phyloP scores from a whole-genome alignment of 129 eudicot genomes.

The Pseudognaphalium luteoalbum region DNA sequence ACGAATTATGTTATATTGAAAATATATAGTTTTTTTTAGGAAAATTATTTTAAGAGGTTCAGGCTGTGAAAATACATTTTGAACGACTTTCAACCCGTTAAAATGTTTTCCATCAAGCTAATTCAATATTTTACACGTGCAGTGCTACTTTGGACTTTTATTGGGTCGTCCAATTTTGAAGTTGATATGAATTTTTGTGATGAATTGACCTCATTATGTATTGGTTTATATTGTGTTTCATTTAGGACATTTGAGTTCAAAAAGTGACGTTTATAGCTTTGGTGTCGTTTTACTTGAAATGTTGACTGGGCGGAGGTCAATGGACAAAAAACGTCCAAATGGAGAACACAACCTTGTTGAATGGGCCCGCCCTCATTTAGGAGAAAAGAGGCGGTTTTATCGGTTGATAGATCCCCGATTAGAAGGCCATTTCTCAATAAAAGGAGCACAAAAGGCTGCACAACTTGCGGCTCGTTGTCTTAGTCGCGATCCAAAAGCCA shows the following conservation, averaged over 20 bases:
- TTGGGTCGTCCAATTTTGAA: not conserved
- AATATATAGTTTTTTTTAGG: not conserved
- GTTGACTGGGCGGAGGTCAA: slow-evolving; percentile 61
- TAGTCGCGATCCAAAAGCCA: slow-evolving; percentile 59
- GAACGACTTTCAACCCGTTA: not conserved
- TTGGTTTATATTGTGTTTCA: slow-evolving; percentile 17
- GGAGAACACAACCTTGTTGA: slow-evolving; percentile 66
- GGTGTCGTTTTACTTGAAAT: slow-evolving; percentile 64
- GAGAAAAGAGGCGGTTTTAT: slow-evolving; percentile 50
- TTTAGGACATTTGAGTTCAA: slow-evolving; percentile 53
- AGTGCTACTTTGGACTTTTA: not conserved
- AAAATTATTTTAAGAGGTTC: not conserved
- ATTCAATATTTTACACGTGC: not conserved
- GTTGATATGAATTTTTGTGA: not conserved
- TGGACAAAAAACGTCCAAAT: slow-evolving; percentile 65
- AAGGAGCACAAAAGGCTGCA: slow-evolving; percentile 67
- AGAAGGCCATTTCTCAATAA: slow-evolving; percentile 58
- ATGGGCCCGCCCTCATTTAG: slow-evolving; percentile 62
- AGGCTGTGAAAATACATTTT: not conserved
- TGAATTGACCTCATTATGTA: not conserved
- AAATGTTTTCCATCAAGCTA: not conserved
- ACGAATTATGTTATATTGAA: not conserved
- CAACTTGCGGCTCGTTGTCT: slow-evolving; percentile 64
- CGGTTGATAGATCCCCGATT: slow-evolving; percentile 58
- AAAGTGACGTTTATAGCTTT: slow-evolving; percentile 63